Evolutionary conservation across 2,329 filamentous ascomycete species (phyloP).

Genomic region (Penicillium sp.): DNA sequence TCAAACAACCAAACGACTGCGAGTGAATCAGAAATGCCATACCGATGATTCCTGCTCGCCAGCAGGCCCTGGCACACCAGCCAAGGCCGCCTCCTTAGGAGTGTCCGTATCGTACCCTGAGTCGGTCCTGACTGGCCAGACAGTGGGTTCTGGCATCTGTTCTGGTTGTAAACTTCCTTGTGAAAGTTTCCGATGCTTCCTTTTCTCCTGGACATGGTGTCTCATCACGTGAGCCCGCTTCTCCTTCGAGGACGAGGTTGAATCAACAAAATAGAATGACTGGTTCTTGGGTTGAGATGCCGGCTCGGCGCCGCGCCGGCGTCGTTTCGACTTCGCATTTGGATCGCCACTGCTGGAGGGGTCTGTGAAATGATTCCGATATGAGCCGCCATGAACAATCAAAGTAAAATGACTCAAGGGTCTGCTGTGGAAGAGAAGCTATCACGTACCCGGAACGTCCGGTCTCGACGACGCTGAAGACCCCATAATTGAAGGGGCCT

Average conservation of each 20-base stretch:
- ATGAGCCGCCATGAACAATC: conserved; percentile 2
- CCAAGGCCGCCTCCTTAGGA: conserved; percentile 3
- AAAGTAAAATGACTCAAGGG: not conserved
- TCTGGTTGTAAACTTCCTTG: conserved; percentile 19
- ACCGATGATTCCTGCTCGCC: conserved; percentile 25
- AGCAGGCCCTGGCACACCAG: conserved; percentile 3
- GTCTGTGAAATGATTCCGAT: conserved; percentile 18
- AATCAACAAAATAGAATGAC: conserved; percentile 48
- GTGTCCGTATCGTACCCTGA: conserved; percentile 12
- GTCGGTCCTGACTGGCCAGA: conserved; percentile 15
- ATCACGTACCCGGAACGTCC: conserved; percentile 21
- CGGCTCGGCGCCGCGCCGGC: conserved; percentile 32
- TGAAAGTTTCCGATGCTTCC: conserved; percentile 37
- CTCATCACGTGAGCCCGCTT: conserved; percentile 51
- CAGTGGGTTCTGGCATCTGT: conserved; percentile 3
- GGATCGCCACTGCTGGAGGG: conserved; percentile 23
- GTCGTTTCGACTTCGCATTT: conserved; percentile 28
- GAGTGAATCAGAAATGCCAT: conserved; percentile 15
- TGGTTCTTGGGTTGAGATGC: conserved; percentile 34
- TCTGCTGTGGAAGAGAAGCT: not conserved
- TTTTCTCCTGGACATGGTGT: conserved; percentile 49
- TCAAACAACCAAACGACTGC: not conserved
- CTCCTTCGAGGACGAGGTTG: conserved; percentile 45
- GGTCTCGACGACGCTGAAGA: conserved; percentile 9
- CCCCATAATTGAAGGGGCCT: conserved; percentile 7